Conservation (phyloP, 2,329 filamentous ascomycete species). For the Fusarium buxicola region DNA sequence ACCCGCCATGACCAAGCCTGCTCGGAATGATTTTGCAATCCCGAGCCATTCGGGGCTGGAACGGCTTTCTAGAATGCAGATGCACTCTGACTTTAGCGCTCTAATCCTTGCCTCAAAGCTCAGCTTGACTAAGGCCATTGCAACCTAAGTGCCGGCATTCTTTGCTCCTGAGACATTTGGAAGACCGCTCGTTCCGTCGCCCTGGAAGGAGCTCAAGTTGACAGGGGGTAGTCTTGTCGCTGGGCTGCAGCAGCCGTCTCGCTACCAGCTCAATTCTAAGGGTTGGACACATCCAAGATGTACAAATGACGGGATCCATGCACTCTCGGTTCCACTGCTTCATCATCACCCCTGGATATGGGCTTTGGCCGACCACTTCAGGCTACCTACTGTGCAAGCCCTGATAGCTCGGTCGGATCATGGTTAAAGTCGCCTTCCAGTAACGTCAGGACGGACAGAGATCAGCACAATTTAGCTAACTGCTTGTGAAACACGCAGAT, state of each 20-base stretch:
- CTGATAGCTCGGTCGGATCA: constrained; percentile 27
- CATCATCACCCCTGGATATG: constrained; percentile 30
- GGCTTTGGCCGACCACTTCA: constrained; percentile 18
- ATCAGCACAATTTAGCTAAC: constrained; percentile 15
- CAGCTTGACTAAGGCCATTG: constrained; percentile 27
- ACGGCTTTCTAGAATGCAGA: constrained; percentile 34
- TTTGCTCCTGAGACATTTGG: constrained; percentile 1
- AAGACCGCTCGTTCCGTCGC: constrained; percentile 8
- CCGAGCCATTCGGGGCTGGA: constrained; percentile 13
- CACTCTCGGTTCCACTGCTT: constrained; percentile 39
- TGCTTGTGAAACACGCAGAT: constrained; percentile 15
- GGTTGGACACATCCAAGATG: constrained; percentile 19
- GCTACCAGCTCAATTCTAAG: constrained; percentile 20
- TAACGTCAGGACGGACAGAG: constrained; percentile 7
- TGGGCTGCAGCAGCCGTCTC: constrained; percentile 17
- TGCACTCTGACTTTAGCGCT: constrained; percentile 4
- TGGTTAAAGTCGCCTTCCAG: constrained; percentile 26
- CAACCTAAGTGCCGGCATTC: constrained; percentile 27
- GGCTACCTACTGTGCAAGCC: constrained; percentile 7
- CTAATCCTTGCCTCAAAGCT: constrained; percentile 25
- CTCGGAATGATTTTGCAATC: constrained; percentile 17
- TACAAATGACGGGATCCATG: constrained; percentile 45
- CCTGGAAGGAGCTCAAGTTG: neutral
- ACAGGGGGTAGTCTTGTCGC: constrained; percentile 8
- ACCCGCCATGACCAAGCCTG: constrained; percentile 28